Conservation (phyloP, 805 yeast species). For the Sungouiella blattae region DNA sequence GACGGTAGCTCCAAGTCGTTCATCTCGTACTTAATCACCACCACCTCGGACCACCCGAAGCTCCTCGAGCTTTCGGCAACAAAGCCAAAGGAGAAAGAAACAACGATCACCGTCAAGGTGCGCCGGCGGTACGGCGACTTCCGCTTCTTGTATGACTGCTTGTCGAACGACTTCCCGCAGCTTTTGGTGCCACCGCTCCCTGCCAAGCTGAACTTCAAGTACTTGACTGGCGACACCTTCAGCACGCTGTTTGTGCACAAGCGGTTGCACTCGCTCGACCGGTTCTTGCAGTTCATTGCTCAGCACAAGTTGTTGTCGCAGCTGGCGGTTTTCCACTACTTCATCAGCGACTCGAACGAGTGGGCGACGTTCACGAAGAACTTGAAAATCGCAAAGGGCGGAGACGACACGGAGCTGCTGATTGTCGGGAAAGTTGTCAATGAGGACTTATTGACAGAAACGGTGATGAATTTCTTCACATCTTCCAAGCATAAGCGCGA, state of each 20-base stretch:
- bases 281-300: conserved; percentile 71
- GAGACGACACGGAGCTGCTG: conserved; percentile 12
- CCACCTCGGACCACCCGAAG: conserved; percentile 60
- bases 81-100: neutral
- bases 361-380: conserved; percentile 69
- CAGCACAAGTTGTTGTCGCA: conserved; percentile 69
- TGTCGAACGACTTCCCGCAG: conserved; percentile 77
- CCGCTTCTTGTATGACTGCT: conserved; percentile 68
- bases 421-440: conserved; percentile 43
- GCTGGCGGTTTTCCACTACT: conserved; percentile 67
- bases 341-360: conserved; percentile 64
- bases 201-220: conserved; percentile 85
- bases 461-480: conserved; percentile 90
- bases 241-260: conserved; percentile 78
- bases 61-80: conserved; percentile 34
- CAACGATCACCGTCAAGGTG: conserved; percentile 38
- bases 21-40: conserved; percentile 66
- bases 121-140: conserved; percentile 88
- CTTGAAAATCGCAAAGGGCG: conserved; percentile 34
- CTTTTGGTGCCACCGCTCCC: conserved; percentile 91
- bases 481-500: conserved; percentile 64
- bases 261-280: conserved; percentile 73
- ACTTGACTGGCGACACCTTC: conserved; percentile 90
- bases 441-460: conserved; percentile 83
- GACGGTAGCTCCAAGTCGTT: conserved; percentile 71